Conservation (phyloP, 495 filamentous ascomycete genomes). For the Penicillium psychrofluorescens region DNA sequence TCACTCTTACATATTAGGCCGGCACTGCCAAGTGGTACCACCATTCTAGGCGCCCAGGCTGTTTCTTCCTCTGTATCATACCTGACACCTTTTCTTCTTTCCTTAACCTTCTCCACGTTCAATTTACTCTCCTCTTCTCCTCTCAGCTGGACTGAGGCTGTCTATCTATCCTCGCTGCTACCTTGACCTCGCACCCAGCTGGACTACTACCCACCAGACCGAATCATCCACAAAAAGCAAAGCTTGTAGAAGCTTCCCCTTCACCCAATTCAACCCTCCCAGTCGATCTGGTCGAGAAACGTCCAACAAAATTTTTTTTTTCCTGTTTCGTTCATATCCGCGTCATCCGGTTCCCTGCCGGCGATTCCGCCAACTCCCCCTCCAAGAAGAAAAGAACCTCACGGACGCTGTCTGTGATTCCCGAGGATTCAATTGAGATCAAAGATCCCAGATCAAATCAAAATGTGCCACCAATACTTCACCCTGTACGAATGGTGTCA, state of each 20-base stretch:
- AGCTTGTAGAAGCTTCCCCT: too few species aligned
- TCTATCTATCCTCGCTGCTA: neutral
- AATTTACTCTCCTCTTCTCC: neutral
- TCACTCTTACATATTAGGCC: too few species aligned
- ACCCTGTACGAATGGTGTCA: conserved; percentile 40
- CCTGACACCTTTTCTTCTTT: neutral
- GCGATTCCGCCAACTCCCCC: neutral
- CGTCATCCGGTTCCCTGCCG: neutral
- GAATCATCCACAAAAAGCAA: too few species aligned
- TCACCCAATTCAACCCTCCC: neutral
- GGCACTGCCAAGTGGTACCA: too few species aligned
- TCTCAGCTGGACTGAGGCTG: conserved; percentile 20
- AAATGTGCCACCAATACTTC: conserved; percentile 38
- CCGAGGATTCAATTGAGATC: too few species aligned
- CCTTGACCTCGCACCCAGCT: neutral
- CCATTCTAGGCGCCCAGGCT: too few species aligned
- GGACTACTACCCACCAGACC: too few species aligned
- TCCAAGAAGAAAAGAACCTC: too few species aligned
- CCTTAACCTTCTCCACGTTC: neutral
- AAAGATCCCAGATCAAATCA: neutral
- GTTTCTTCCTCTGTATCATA: too few species aligned
- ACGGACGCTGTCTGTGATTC: too few species aligned
- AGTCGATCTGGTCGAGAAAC: neutral
- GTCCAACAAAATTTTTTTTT: too few species aligned
- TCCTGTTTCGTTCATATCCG: neutral